Evolutionary conservation across 1,284 basidiomycete species (phyloP).

Genomic region (Ganoderma lingzhi): DNA sequence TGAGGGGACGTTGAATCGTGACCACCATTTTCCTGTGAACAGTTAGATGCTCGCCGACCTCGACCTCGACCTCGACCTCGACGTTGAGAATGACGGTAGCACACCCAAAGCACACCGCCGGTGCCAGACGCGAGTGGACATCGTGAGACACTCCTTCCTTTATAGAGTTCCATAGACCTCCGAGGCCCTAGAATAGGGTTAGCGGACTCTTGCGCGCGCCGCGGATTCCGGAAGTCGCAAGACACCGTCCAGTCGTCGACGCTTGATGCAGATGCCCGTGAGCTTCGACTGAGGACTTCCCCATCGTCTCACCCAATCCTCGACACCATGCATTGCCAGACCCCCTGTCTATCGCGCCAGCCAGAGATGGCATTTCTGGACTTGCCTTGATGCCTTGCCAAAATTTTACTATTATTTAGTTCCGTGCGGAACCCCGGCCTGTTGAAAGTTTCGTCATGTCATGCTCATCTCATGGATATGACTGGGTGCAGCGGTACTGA

Average conservation of each 20-base stretch:
- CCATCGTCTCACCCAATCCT: background rate
- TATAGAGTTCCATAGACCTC: background rate
- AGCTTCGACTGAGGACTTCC: too few species aligned
- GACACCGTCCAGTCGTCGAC: too few species aligned
- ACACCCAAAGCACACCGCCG: background rate
- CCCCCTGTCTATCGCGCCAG: background rate
- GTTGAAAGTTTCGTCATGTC: background rate
- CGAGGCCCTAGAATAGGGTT: background rate
- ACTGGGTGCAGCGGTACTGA: background rate
- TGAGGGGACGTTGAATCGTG: slow-evolving; percentile 67
- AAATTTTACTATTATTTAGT: background rate
- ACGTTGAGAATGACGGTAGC: background rate
- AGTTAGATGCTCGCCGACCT: slow-evolving; percentile 17
- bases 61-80: slow-evolving; percentile 8
- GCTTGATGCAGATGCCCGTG: too few species aligned
- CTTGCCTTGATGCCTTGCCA: background rate
- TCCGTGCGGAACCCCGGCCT: slow-evolving; percentile 1
- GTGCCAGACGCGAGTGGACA: background rate
- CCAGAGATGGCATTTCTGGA: background rate
- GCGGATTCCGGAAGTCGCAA: too few species aligned
- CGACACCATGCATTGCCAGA: background rate
- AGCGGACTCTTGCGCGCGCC: background rate
- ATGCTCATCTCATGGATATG: background rate
- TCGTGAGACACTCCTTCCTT: slow-evolving; percentile 15
- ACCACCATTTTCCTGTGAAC: slow-evolving; percentile 38